Evolutionary conservation across 345 rosid species (phyloP), one percentile per base, ranked within the genome.

Genomic region (Pistacia vera): DNA sequence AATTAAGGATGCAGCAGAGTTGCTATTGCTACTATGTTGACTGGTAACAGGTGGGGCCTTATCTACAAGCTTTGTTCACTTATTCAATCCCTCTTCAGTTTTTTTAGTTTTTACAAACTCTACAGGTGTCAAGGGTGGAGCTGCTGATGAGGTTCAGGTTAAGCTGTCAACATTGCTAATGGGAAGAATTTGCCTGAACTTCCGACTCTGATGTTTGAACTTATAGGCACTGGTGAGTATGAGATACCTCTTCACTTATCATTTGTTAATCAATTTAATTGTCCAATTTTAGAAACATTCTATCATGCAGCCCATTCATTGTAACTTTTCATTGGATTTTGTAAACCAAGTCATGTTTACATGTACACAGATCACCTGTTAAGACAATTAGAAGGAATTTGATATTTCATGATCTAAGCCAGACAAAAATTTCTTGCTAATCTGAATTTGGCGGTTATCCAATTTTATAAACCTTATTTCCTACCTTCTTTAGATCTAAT

Each of bases 1-100:
- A 30, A 79, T 95, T 56, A 93, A 95, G 83, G 99, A 91, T 87
- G 99, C 98, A 54, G 98, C 99, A 76, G 96, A 95, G 99, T 95
- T 81, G 94, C 99, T 48, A 93, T 93, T 89, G 94, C 91, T 64
- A 78, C 92, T 59, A 90, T 95, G 98, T 67, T 82, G 80, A 85
- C 93, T 74, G 98, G 98, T 67, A 90, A 82, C 98, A 91, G 94
- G 98, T 95, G 66, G 69, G 61, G 71, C 61, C 67, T 82, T 61
- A 67, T 70, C 63, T 56, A 76, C 67, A 35, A 20, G 71, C 13
- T 65, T 72, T 51, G 4, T 79, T 75, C 25, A 20, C 36, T 71
- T 63, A 46, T 68, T 68, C 69, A 66, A 20, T 68, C 56, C 61
- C 70, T 74, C 81, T 35, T 64, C 80, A 74, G 22, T 28, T 71